Evolutionary conservation across 257 asterid genomes (phyloP), one percentile per base, ranked within the genome.

Genomic region (Nicotiana attenuata): DNA sequence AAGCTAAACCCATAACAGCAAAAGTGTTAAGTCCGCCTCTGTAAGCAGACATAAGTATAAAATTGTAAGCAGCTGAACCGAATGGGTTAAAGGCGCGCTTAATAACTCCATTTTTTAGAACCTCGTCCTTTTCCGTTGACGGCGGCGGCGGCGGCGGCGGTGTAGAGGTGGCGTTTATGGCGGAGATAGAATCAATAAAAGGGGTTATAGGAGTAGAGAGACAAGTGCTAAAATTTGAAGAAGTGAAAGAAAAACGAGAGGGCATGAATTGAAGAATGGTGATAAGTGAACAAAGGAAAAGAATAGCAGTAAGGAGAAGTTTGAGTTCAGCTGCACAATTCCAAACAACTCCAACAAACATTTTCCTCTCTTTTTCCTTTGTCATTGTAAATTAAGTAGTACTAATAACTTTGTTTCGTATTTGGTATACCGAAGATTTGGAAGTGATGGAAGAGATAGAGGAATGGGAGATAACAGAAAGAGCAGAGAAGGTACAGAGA

Each of bases 1-100:
- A 92, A 6, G 97, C 93, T 53, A 95, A 89, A 13, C 97, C 97
- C 79, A 92, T 89, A 41, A 95, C 89, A 31, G 98, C 93, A 47
- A 95, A 95, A 0, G 94, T 93, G 65, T 79, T 59, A 10, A 89
- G 83, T 2, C 99, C 98, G 65, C 99, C 99, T 77, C 99, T 91
- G 85, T 95, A 95, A 10, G 98, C 97, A 6, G 98, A 97, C 97
- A 95, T 93, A 52, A 93, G 90, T 15, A 95, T 90, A 76, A 95
- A 93, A 66, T 90, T 90, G 2, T 95, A 97, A 3, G 98, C 97
- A 53, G 97, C 95, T 77, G 66, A 84, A 60, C 98, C 99, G 80
- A 86, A 84, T 6, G 97, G 86, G 4, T 85, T 84, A 80, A 95
- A 93, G 41, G 85, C 89, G 3, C 99, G 90, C 82, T 88, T 91